phyloP scores from a whole-genome alignment of 495 filamentous ascomycete genomes.

The Penicillium subrubescens region DNA sequence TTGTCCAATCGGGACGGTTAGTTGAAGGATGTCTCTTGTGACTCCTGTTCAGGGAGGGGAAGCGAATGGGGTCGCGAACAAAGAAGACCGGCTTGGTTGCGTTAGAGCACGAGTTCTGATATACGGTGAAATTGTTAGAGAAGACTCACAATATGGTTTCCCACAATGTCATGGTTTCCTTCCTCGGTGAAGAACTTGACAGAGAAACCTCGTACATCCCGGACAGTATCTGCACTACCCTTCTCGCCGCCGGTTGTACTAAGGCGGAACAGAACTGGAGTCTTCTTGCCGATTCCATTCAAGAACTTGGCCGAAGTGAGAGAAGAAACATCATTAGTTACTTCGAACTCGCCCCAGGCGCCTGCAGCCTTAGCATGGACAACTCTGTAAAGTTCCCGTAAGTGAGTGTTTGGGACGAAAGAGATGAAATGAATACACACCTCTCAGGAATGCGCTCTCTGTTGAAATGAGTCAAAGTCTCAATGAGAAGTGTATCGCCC shows the following conservation, averaged over 20 bases:
- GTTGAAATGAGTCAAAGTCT: slow-evolving; percentile 64
- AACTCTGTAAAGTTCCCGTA: slow-evolving; percentile 43
- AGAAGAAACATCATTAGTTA: slow-evolving; percentile 55
- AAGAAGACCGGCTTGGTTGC: slow-evolving; percentile 50
- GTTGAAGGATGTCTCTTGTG: slow-evolving; percentile 54
- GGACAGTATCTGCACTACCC: slow-evolving; percentile 60
- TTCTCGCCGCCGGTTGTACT: slow-evolving; percentile 63
- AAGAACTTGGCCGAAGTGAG: slow-evolving; percentile 47
- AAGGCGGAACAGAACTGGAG: slow-evolving; percentile 56
- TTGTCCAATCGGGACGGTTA: slow-evolving; percentile 50
- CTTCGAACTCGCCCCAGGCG: slow-evolving; percentile 72
- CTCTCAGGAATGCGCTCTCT: slow-evolving; percentile 67
- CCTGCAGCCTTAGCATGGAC: slow-evolving; percentile 82
- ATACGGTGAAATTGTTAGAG: neutral
- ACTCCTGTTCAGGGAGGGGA: slow-evolving; percentile 53
- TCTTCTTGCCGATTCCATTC: slow-evolving; percentile 61
- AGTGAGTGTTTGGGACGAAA: neutral
- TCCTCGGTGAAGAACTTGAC: slow-evolving; percentile 75
- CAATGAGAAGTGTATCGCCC: slow-evolving; percentile 32
- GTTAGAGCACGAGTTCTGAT: neutral
- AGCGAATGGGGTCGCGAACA: slow-evolving; percentile 56
- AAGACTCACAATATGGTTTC: slow-evolving; percentile 51
- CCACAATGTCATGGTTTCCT: slow-evolving; percentile 70
- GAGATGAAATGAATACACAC: neutral
- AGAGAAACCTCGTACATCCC: slow-evolving; percentile 65